phyloP scores from a whole-genome alignment of 2,329 filamentous ascomycete species.

The Immersiporthe knoxdaviesiana region DNA sequence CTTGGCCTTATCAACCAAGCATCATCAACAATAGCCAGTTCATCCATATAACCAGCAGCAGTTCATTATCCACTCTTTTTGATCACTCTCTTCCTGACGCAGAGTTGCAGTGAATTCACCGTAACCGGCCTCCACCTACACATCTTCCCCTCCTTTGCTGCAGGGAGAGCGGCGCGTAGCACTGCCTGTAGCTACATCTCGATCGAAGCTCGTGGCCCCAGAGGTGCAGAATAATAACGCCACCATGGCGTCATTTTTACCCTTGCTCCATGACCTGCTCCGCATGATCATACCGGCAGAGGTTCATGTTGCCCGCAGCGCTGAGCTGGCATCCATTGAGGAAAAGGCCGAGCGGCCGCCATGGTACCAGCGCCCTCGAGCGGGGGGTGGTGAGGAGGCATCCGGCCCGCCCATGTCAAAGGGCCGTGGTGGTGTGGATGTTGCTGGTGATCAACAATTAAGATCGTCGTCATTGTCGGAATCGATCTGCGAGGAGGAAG shows the following conservation, averaged over 20 bases:
- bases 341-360: slow-evolving; percentile 20
- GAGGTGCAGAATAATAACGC: neutral
- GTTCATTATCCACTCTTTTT: no score
- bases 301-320: slow-evolving; percentile 59
- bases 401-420: slow-evolving; percentile 26
- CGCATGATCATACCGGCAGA: slow-evolving; percentile 61
- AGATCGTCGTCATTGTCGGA: slow-evolving; percentile 8
- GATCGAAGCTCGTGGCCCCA: neutral
- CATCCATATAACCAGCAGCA: no score
- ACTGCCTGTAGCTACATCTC: neutral
- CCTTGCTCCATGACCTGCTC: slow-evolving; percentile 60
- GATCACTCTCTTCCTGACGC: neutral
- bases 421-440: neutral
- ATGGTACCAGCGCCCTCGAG: slow-evolving; percentile 13
- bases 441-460: slow-evolving; percentile 2
- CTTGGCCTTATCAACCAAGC: no score
- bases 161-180: neutral
- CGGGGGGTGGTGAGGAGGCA: slow-evolving; percentile 31
- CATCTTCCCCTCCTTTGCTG: neutral
- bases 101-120: neutral
- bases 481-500: slow-evolving; percentile 37
- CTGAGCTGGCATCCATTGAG: slow-evolving; percentile 13
- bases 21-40: no score
- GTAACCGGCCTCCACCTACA: neutral
- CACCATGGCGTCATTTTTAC: slow-evolving; percentile 56